These are phyloP conservation scores for Porcisia hertigi DNA, from an alignment of 208 protist species.

Conservation along the genomic window DNA sequence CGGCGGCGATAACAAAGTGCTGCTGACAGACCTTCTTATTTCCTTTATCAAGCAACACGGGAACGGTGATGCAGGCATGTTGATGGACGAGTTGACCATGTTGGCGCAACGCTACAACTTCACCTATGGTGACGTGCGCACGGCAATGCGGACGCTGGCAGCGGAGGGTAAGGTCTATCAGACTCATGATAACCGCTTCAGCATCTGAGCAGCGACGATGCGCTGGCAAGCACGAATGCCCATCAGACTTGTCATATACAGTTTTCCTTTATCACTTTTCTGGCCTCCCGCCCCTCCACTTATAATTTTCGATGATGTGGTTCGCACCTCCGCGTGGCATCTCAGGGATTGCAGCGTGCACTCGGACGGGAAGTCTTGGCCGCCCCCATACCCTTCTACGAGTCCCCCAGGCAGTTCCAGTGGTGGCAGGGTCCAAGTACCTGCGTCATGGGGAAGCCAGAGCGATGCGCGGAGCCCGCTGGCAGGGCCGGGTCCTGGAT, in stretches of 20 bases:
- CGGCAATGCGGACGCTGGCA: conserved; percentile 67
- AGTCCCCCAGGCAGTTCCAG: background rate
- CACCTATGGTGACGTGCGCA: conserved; percentile 60
- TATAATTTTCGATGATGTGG: background rate
- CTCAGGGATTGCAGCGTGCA: background rate
- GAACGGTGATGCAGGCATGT: conserved; percentile 58
- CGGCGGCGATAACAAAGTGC: conserved; percentile 66
- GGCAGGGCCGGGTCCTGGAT: background rate
- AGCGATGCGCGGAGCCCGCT: background rate
- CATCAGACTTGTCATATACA: background rate
- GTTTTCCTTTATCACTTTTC: background rate
- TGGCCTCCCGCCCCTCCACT: no score
- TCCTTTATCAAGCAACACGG: conserved; percentile 71
- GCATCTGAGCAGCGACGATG: conserved; percentile 47
- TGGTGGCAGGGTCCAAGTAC: background rate
- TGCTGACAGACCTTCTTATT: conserved; percentile 76
- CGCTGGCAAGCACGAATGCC: background rate
- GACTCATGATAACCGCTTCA: conserved; percentile 85
- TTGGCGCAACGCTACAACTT: conserved; percentile 73
- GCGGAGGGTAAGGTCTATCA: conserved; percentile 85
- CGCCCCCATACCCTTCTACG: background rate
- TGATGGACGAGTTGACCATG: conserved; percentile 80
- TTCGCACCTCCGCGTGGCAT: background rate
- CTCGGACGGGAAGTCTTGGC: background rate
- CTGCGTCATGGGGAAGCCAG: background rate